Percentiles rank a stretch among this genome's conserved stretches.
Conservation (phyloP, 345 rosid species). For the Bruguiera parviflora region DNA sequence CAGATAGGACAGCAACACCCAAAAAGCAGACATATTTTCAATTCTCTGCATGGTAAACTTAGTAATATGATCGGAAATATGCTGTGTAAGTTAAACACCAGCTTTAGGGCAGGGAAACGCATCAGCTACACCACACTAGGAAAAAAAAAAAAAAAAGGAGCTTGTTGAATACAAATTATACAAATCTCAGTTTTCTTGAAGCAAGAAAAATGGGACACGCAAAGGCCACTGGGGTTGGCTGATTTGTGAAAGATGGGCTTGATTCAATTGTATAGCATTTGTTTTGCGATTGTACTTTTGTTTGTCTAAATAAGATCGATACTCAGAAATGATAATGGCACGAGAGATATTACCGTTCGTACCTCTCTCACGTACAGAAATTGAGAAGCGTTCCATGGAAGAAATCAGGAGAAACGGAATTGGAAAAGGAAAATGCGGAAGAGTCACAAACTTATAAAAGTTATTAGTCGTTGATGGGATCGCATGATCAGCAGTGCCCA, state of each 20-base stretch:
- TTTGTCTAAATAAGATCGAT: slow-evolving; percentile 2
- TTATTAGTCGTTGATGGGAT: background rate
- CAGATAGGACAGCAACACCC: slow-evolving; percentile 47
- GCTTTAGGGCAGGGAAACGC: too few relatives aligned
- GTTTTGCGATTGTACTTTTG: background rate
- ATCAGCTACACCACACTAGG: too few relatives aligned
- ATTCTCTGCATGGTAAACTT: too few relatives aligned
- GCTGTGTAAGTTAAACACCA: too few relatives aligned
- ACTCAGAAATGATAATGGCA: slow-evolving; percentile 19
- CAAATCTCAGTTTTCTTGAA: too few relatives aligned
- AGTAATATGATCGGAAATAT: too few relatives aligned
- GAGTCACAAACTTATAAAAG: background rate
- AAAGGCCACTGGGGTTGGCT: too few relatives aligned
- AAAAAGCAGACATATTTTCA: slow-evolving; percentile 22
- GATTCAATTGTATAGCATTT: too few relatives aligned
- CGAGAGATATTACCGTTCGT: background rate
- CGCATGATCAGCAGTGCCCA: slow-evolving; percentile 1
- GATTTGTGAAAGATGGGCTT: too few relatives aligned
- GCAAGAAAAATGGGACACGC: too few relatives aligned
- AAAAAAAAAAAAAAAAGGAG: too few relatives aligned
- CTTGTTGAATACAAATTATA: too few relatives aligned
- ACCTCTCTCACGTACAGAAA: background rate
- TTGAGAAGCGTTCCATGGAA: background rate
- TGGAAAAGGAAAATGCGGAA: slow-evolving; percentile 5
- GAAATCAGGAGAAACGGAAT: background rate